phyloP scores from a whole-genome alignment of 176 grass and related monocot genomes.

The Sorghum bicolor region DNA sequence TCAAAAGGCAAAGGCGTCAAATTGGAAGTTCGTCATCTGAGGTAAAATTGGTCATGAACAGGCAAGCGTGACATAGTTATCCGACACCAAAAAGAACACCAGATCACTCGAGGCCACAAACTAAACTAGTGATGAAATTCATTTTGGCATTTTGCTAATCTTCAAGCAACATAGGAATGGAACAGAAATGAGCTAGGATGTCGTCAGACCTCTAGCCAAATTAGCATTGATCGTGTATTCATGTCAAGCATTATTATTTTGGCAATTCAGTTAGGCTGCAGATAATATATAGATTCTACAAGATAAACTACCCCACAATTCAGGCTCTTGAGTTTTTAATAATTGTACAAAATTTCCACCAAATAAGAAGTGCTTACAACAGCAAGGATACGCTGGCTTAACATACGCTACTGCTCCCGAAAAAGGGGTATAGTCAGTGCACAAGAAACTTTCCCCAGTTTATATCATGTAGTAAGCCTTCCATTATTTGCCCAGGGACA shows the following conservation, averaged over 20 bases:
- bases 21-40: neutral
- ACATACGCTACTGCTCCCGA: neutral
- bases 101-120: neutral
- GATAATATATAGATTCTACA: neutral
- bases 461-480: constrained; percentile 36
- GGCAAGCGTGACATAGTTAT: neutral
- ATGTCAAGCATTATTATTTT: neutral
- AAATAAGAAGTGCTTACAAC: constrained; percentile 18
- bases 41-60: neutral
- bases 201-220: neutral
- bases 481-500: constrained; percentile 25
- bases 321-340: neutral
- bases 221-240: neutral
- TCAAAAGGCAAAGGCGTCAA: neutral
- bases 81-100: neutral
- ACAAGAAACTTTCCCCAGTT: neutral
- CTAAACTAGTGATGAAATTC: neutral
- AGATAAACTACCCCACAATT: constrained; percentile 5
- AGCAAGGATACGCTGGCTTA: neutral
- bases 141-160: neutral
- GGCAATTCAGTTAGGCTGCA: neutral
- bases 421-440: neutral
- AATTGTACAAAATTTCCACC: constrained; percentile 19
- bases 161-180: neutral
- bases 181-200: neutral